Evolutionary conservation across 2,329 filamentous ascomycete species (phyloP).

Genomic region (Colletotrichum tropicicola): DNA sequence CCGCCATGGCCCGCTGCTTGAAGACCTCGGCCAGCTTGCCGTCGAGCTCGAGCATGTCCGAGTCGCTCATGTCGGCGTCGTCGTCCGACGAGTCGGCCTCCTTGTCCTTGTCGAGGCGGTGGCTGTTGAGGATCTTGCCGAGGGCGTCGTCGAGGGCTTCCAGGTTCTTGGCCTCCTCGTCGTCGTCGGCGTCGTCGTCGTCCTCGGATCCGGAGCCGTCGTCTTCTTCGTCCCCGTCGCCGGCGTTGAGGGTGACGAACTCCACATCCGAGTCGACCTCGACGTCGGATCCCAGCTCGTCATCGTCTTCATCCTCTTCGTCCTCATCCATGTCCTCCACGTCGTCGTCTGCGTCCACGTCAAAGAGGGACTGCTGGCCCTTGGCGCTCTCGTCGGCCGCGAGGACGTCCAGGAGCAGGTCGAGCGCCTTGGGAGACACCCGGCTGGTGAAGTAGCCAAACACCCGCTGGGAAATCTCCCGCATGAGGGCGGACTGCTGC

Average conservation of each 20-base stretch:
- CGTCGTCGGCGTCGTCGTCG: conserved; percentile 48
- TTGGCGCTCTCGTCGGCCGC: conserved; percentile 81
- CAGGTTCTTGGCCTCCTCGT: conserved; percentile 54
- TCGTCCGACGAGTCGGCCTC: conserved; percentile 65
- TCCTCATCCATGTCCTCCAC: conserved; percentile 48
- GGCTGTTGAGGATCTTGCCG: conserved; percentile 79
- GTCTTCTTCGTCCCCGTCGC: conserved; percentile 51
- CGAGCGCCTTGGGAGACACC: conserved; percentile 77
- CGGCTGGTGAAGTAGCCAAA: conserved; percentile 84
- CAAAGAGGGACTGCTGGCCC: conserved; percentile 88
- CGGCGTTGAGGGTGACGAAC: conserved; percentile 51
- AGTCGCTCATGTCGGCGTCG: conserved; percentile 90
- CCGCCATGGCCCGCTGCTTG: conserved; percentile 73
- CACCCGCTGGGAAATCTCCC: conserved; percentile 87
- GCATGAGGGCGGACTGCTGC: conserved; percentile 83
- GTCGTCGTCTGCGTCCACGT: conserved; percentile 59
- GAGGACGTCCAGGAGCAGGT: conserved; percentile 73
- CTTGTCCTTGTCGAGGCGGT: conserved; percentile 67
- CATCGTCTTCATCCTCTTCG: conserved; percentile 53
- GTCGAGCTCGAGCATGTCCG: conserved; percentile 92
- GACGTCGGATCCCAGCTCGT: conserved; percentile 51
- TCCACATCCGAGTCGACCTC: conserved; percentile 62
- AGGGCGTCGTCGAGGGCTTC: conserved; percentile 76
- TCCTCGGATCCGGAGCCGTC: conserved; percentile 54
- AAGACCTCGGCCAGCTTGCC: conserved; percentile 86